Conservation (phyloP, 129 eudicot species). For the Flaveria bidentis region DNA sequence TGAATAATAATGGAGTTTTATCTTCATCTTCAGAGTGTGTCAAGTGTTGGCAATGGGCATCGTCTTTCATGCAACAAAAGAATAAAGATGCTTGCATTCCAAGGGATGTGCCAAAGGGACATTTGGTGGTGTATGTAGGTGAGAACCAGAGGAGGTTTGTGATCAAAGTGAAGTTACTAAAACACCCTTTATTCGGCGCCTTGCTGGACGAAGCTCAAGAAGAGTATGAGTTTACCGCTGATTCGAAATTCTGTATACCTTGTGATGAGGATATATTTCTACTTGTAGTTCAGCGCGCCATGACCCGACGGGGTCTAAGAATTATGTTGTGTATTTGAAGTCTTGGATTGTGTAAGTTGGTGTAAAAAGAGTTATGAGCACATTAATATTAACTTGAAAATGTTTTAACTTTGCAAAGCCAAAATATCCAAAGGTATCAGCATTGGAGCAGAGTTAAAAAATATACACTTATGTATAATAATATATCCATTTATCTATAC, state of each 20-base stretch:
- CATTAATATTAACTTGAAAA: conserved; percentile 11
- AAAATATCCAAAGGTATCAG: no score
- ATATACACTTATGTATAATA: no score
- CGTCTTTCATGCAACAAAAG: conserved; percentile 38
- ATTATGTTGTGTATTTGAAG: conserved; percentile 37
- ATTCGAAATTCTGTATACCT: conserved; percentile 66
- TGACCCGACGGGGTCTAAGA: conserved; percentile 34
- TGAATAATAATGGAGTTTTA: conserved; percentile 38
- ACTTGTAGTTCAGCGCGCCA: conserved; percentile 58
- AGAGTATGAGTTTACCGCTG: conserved; percentile 52
- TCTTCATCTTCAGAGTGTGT: conserved; percentile 42
- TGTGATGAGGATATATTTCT: conserved; percentile 72
- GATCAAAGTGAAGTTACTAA: conserved; percentile 61
- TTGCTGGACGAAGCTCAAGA: conserved; percentile 80
- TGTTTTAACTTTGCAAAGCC: no score
- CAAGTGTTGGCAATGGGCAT: conserved; percentile 55
- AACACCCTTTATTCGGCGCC: conserved; percentile 71
- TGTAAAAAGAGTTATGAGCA: conserved; percentile 24
- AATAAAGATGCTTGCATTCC: conserved; percentile 50
- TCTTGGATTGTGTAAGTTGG: conserved; percentile 25
- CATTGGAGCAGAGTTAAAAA: no score
- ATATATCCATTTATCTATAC: no score
- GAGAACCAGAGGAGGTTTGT: conserved; percentile 66
- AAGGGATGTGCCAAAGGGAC: conserved; percentile 90
- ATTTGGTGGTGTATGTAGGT: conserved; percentile 86